These are phyloP conservation scores for Geotrichum ghanense DNA, from an alignment of 805 yeast genomes.

Conservation along the genomic window DNA sequence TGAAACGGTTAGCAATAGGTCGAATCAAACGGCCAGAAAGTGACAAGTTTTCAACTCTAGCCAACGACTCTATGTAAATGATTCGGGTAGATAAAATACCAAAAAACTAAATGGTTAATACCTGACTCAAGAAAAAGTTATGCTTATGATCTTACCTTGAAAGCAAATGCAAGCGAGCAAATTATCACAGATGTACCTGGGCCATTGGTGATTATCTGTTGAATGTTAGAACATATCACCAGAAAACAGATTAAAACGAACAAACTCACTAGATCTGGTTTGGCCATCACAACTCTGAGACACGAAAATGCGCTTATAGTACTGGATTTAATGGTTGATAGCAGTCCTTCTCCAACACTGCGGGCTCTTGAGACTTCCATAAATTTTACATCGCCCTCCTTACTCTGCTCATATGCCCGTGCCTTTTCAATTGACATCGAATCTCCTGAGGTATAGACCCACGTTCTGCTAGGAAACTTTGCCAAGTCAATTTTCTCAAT, in stretches of 20 bases:
- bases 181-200: slow-evolving; percentile 75
- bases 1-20: slow-evolving; percentile 61
- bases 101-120: slow-evolving; percentile 6
- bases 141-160: slow-evolving; percentile 29
- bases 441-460: slow-evolving; percentile 41
- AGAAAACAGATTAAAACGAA: no score
- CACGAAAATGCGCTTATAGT: slow-evolving; percentile 27
- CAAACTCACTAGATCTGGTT: slow-evolving; percentile 29
- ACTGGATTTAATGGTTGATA: slow-evolving; percentile 38
- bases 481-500: slow-evolving; percentile 29
- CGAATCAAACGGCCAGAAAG: slow-evolving; percentile 62
- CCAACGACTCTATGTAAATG: slow-evolving; percentile 76
- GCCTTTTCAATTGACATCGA: slow-evolving; percentile 32
- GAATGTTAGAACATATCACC: neutral
- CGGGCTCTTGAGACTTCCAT: slow-evolving; percentile 45
- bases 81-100: slow-evolving; percentile 37
- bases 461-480: slow-evolving; percentile 18
- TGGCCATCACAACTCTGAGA: slow-evolving; percentile 17
- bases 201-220: slow-evolving; percentile 47
- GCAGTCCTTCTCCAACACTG: slow-evolving; percentile 42
- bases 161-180: slow-evolving; percentile 41
- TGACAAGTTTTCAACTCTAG: slow-evolving; percentile 67
- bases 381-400: slow-evolving; percentile 16
- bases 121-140: neutral
- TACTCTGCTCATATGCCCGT: slow-evolving; percentile 14